Base-by-base conservation (phyloP, 192 early-diverging fungal species). In the Haplosporangium gracile region DNA sequence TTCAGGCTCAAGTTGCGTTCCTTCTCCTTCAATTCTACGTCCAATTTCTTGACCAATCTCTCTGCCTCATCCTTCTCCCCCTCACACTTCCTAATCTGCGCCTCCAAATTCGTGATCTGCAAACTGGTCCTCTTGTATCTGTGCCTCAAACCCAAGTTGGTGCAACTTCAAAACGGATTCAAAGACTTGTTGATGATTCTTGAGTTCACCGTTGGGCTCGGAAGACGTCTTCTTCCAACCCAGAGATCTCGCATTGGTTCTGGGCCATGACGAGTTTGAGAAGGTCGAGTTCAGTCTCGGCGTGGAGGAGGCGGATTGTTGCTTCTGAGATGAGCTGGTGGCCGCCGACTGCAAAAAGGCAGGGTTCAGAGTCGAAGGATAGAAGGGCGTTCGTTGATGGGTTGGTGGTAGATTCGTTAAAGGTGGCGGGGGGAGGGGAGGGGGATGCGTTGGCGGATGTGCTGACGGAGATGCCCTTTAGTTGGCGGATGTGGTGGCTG, bases 191-290 rank as follows among this genome's bases (percentile, higher is more conserved):
- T 77, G 82, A 32, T 79, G 82, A 9, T 79, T 72, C 22, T 24
- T 32, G 5, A 84, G 68, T 10, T 84, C 77, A n/a, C 1, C 18
- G 45, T 29, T 84, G 82, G 20, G 78, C 79, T 18, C 57, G 55
- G 24, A 71, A 70, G 26, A 84, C 74, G 32, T 84, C 82, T 13
- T 84, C 82, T n/a, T 84, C 82, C 0, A 84, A 51, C 1, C 82
- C 82, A 18, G 38, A 74, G 18, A 84, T 79, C 22, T 84, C 82
- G 32, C 36, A 7, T 51, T 75, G 77, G 34, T 75, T 84, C 68
- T 84, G 77, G 2, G 82, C 82, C 82, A 84, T 84, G 40, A 84
- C 68, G 40, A 84, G 51, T 26, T 79, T 84, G 7, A 84, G 42
- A 1, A 84, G 63, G 5, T 73, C 82, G 2, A 84, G 51, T 24